Evolutionary conservation across 805 yeast species (phyloP), one percentile per base, ranked within the genome.

Genomic region (Monosporozyma solicola): DNA sequence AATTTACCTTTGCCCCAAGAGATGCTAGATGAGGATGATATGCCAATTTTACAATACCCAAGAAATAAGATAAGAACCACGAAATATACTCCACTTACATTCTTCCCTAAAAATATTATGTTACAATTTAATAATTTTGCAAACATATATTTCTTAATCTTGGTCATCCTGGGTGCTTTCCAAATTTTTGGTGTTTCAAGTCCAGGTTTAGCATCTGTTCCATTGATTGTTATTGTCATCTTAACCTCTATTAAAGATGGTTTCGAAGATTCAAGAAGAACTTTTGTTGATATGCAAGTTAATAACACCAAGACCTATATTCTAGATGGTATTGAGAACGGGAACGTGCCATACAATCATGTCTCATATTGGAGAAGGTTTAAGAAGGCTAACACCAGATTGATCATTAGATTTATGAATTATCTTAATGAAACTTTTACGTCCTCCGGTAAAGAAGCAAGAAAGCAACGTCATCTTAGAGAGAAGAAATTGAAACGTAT

Each of bases 61-160:
- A 78, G 97, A 55, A 92, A 92, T 74, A 92, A 94, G 67, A 88
- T 94, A 59, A 82, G 97, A 72, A 91, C 98, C 0, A 89, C 99
- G 1, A 92, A 89, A 72, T 92, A 92, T 70, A 92, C 98, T 2
- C 97, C 98, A 7, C 64, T 94, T 44, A 75, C 89, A 10, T 92
- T 92, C 65, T 59, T 94, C 43, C 98, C 98, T 3, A 90, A 90
- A 67, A 90, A 92, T 70, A 67, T 92, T 51, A 70, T 71, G 47
- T 75, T 79, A 58, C 98, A 94, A 72, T 91, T 91, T 69, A 82
- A 79, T 59, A 94, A 92, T 67, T 80, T 91, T 57, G 99, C 99
- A 46, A 92, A 92, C 69, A 73, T 89, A 50, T 92, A 90, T 72
- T 92, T 92, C 76, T 72, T 92, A 61, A 72, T 82, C 33, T 74